Base-by-base conservation (phyloP, 192 early-diverging fungal species). In the Coemansia sp. region DNA sequence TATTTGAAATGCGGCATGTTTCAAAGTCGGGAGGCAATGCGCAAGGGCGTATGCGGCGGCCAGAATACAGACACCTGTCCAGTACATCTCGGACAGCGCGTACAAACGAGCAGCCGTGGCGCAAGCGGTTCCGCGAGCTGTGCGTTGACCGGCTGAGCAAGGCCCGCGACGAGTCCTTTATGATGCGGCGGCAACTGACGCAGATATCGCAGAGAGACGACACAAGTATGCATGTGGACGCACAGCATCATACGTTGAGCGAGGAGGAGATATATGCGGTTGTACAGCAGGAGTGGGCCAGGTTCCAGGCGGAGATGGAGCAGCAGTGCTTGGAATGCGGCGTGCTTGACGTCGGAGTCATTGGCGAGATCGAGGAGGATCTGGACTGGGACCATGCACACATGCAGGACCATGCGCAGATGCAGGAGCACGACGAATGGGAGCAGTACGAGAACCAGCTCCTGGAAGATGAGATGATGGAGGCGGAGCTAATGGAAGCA, bases 291-390 rank as follows among this genome's bases (percentile, higher is more conserved):
- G 76, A 79, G 66, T 79, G 76, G 76, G 47, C 65, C 5, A 59
- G 63, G 43, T 79, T 79, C 43, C 72, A 57, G 53, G 63, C 37
- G 3, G 76, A 79, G 32, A 79, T 79, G 76, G 76, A 79, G 60
- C 58, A 25, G 23, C 66, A 73, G 51, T 68, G 75, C 37, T 15
- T 78, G 11, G 66, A 78, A 25, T 78, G 65, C 39, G 76, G 76
- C 2, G 53, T 59, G 5, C 57, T 73, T 17, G 76, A 79, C 19
- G 70, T 48, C 0, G 37, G 59, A 19, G 65, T 79, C 41, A 53
- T 73, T 27, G 76, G 65, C 7, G 76, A 79, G 23, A 69, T 79
- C 10, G 76, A 69, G 43, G 60, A 69, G 11, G 75, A 72, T 54
- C 27, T 77, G 57, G 57, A 53, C 29, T 56, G 29, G 49, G 60